Evolutionary conservation across 2,329 filamentous ascomycete genomes (phyloP).

Genomic region (Sporothrix pseudoabietina): DNA sequence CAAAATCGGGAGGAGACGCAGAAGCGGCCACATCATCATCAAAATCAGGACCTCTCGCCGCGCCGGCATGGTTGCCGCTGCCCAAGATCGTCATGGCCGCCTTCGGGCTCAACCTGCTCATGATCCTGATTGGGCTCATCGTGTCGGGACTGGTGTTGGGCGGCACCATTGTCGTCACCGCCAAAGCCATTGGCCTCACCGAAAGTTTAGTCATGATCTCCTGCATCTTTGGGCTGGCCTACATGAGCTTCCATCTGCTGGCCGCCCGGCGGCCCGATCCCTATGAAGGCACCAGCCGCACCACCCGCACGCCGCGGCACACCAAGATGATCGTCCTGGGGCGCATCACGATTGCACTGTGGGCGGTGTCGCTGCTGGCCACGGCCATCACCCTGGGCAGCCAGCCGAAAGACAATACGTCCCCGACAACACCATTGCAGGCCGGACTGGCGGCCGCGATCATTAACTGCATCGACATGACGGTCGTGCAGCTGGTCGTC

Average conservation of each 20-base stretch:
- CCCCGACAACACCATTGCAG: conserved; percentile 17
- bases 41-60: not conserved
- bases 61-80: conserved; percentile 33
- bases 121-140: conserved; percentile 34
- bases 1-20: not conserved
- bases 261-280: conserved; percentile 37
- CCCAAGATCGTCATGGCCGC: conserved; percentile 30
- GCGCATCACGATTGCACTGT: conserved; percentile 38
- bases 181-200: conserved; percentile 34
- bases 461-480: conserved; percentile 30
- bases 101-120: conserved; percentile 31
- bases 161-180: conserved; percentile 32
- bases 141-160: conserved; percentile 36
- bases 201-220: conserved; percentile 37
- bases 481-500: conserved; percentile 25
- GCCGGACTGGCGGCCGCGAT: conserved; percentile 31
- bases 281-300: conserved; percentile 35
- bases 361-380: conserved; percentile 39
- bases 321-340: conserved; percentile 40
- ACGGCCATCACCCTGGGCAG: conserved; percentile 37
- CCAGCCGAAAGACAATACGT: not conserved
- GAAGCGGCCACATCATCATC: not conserved
- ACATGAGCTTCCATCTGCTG: conserved; percentile 40
- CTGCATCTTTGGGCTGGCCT: conserved; percentile 40
- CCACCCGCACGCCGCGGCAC: conserved; percentile 40